Evolutionary conservation across 805 yeast species (phyloP).

Genomic region (Candida coquimbonensis): DNA sequence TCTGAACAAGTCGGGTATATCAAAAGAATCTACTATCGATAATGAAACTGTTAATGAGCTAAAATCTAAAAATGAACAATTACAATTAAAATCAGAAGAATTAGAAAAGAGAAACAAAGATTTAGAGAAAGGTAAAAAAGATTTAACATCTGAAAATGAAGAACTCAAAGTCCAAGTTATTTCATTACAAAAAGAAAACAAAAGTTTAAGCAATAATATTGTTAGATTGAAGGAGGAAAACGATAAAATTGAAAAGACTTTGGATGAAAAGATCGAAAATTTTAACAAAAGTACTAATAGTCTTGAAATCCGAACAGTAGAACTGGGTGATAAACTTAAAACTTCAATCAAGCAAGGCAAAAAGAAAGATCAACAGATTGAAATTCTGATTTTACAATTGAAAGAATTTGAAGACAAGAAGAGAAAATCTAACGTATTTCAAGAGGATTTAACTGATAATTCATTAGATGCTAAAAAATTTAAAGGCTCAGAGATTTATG

Average conservation of each 20-base stretch:
- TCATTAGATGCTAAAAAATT: not conserved
- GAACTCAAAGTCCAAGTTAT: no score
- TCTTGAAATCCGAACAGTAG: no score
- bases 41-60: not conserved
- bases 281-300: no score
- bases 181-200: no score
- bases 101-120: constrained; percentile 1
- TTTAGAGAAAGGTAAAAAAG: not conserved
- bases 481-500: not conserved
- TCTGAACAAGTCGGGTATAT: not conserved
- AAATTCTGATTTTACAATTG: constrained; percentile 5
- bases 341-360: constrained; percentile 10
- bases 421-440: constrained; percentile 11
- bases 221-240: no score
- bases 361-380: constrained; percentile 10
- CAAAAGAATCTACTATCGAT: not conserved
- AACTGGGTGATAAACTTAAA: not conserved
- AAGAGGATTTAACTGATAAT: not conserved
- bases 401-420: constrained; percentile 2
- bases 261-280: no score
- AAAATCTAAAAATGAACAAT: not conserved
- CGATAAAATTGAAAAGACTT: no score
- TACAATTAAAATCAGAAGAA: not conserved
- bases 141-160: not conserved
- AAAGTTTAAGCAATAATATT: no score